Conservation (phyloP, 2,329 filamentous ascomycete genomes). For the Cordyceps militaris region DNA sequence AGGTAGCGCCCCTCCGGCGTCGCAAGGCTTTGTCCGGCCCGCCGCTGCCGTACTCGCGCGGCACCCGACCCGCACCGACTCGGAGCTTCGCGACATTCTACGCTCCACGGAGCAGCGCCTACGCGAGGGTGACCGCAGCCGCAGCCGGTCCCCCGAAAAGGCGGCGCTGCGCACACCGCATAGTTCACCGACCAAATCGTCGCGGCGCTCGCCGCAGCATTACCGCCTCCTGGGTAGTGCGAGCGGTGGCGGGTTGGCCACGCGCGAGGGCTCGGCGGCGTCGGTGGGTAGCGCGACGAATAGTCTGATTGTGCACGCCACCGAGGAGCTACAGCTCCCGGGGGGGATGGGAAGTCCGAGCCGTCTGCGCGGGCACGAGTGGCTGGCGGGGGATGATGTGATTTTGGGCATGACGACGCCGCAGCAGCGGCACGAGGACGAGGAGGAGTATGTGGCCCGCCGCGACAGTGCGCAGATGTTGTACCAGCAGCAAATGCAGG, state of each 20-base stretch:
- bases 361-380: conserved; percentile 25
- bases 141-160: conserved; percentile 25
- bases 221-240: not conserved
- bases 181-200: conserved; percentile 21
- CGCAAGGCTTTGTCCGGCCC: not conserved
- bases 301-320: conserved; percentile 33
- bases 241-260: not conserved
- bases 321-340: conserved; percentile 28
- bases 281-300: conserved; percentile 31
- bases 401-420: not conserved
- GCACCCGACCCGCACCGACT: conserved; percentile 29
- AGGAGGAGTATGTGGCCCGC: not conserved
- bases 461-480: conserved; percentile 8
- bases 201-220: not conserved
- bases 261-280: conserved; percentile 28
- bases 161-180: conserved; percentile 21
- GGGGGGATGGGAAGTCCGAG: conserved; percentile 39
- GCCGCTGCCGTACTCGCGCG: not conserved
- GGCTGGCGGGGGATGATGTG: conserved; percentile 17
- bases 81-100: conserved; percentile 44
- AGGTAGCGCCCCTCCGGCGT: not conserved
- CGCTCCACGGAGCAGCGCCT: conserved; percentile 46
- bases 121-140: conserved; percentile 26
- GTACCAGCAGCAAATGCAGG: conserved; percentile 13
- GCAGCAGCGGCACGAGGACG: not conserved